These are phyloP conservation scores for Brettanomyces sp. DNA, from an alignment of 805 yeast genomes.

Conservation along the genomic window DNA sequence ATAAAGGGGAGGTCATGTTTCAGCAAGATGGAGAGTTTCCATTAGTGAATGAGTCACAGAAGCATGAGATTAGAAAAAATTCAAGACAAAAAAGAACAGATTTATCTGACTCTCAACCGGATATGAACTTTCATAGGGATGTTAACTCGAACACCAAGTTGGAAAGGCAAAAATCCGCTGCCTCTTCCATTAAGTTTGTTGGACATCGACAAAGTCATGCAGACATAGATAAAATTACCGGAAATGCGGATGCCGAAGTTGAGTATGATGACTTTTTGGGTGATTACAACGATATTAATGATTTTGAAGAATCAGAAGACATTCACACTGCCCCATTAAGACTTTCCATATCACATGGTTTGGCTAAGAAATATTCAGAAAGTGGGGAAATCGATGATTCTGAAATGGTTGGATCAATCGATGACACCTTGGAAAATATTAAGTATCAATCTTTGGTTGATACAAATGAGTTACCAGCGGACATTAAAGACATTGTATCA, in stretches of 20 bases:
- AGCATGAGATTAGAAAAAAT: too few species aligned
- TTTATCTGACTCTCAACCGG: too few species aligned
- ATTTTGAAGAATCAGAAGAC: constrained; percentile 6
- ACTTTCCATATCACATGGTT: neutral
- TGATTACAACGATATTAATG: constrained; percentile 18
- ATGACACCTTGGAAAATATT: too few species aligned
- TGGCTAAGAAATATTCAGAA: too few species aligned
- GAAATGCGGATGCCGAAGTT: neutral
- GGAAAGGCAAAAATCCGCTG: neutral
- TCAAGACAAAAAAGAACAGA: too few species aligned
- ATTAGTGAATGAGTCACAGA: too few species aligned
- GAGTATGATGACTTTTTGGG: constrained; percentile 16
- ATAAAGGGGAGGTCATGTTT: too few species aligned
- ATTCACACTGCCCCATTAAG: constrained; percentile 1
- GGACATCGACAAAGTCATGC: constrained; percentile 15
- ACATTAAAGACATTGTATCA: constrained; percentile 4
- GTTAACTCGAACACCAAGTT: too few species aligned
- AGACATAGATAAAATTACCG: constrained; percentile 5
- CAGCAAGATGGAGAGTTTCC: too few species aligned
- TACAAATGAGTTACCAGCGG: constrained; percentile 2
- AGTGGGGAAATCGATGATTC: constrained; percentile 2
- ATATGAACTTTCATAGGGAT: too few species aligned
- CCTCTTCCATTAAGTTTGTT: constrained; percentile 22
- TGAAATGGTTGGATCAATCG: too few species aligned
- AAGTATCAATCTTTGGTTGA: too few species aligned